Percentiles rank a stretch among this genome's conserved stretches.
Evolutionary conservation across 306 rosid genomes (phyloP).

Genomic region (Inga laurina): DNA sequence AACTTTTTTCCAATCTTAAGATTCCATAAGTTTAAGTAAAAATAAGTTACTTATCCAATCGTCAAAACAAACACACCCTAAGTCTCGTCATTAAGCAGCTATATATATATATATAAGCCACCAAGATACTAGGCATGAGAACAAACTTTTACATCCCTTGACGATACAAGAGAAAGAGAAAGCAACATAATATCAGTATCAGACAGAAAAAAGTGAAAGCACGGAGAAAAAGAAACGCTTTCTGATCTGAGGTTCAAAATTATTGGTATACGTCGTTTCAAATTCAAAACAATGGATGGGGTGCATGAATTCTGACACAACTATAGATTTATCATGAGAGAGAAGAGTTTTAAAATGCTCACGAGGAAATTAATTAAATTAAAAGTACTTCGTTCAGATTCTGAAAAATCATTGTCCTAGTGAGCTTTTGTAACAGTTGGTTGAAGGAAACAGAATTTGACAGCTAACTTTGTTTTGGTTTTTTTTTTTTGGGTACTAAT

Average conservation of each 20-base stretch:
- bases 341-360: not conserved
- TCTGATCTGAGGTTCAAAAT: not conserved
- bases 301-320: conserved; percentile 36
- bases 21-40: too few relatives aligned
- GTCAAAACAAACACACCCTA: too few relatives aligned
- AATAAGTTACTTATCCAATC: too few relatives aligned
- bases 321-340: not conserved
- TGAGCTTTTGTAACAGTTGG: conserved; percentile 22
- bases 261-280: conserved; percentile 3
- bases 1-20: too few relatives aligned
- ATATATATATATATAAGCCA: not conserved
- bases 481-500: conserved; percentile 7
- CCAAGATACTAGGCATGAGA: not conserved
- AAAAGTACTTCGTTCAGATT: conserved; percentile 5
- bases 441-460: conserved; percentile 37
- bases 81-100: too few relatives aligned
- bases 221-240: conserved; percentile 17
- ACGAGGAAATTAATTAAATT: conserved; percentile 7
- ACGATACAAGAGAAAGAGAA: conserved; percentile 31
- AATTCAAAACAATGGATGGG: conserved; percentile 38
- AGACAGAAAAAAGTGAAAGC: conserved; percentile 39
- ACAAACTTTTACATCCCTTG: conserved; percentile 35
- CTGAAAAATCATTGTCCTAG: conserved; percentile 21
- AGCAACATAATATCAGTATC: conserved; percentile 8
- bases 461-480: conserved; percentile 33